Percentiles rank a stretch among this genome's conserved stretches.
Evolutionary conservation across 768 basidiomycete species (phyloP).

Genomic region (Exidia glandulosa): DNA sequence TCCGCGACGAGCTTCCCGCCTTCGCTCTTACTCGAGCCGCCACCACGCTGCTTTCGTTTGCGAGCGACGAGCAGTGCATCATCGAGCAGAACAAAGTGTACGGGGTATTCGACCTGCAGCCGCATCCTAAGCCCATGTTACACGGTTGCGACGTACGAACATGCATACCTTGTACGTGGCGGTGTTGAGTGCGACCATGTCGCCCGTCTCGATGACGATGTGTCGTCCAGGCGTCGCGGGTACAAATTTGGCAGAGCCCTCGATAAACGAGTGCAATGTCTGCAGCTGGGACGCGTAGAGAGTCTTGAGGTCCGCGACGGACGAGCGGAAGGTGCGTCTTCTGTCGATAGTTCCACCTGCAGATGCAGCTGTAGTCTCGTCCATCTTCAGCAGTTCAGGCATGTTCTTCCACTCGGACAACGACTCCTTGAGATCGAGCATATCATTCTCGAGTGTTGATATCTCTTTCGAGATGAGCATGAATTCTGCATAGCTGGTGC

Average conservation of each 20-base stretch:
- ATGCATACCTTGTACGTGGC: constrained; percentile 71
- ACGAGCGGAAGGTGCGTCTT: constrained; percentile 65
- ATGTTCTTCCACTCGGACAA: constrained; percentile 93
- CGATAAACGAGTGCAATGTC: constrained; percentile 75
- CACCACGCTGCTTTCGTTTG: constrained; percentile 51
- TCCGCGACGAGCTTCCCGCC: constrained; percentile 85
- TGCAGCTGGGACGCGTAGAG: constrained; percentile 95
- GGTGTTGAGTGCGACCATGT: constrained; percentile 74
- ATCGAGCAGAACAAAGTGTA: constrained; percentile 83
- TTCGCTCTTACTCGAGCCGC: constrained; percentile 33
- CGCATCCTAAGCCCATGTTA: too few species aligned
- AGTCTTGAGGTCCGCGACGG: constrained; percentile 88
- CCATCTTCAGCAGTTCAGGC: constrained; percentile 85
- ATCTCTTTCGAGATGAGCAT: constrained; percentile 96
- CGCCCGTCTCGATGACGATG: constrained; percentile 75
- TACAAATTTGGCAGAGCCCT: constrained; percentile 91
- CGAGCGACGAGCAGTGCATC: constrained; percentile 85
- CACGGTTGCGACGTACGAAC: too few species aligned
- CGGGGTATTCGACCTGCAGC: constrained; percentile 52
- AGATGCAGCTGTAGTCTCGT: constrained; percentile 55
- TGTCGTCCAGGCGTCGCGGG: constrained; percentile 88
- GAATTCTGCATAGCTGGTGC: constrained; percentile 84
- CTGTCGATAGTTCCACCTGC: constrained; percentile 40
- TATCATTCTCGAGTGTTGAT: constrained; percentile 88
- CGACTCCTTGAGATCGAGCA: constrained; percentile 91